phyloP scores from a whole-genome alignment of 805 yeast species.

The Metschnikowia rubicola region DNA sequence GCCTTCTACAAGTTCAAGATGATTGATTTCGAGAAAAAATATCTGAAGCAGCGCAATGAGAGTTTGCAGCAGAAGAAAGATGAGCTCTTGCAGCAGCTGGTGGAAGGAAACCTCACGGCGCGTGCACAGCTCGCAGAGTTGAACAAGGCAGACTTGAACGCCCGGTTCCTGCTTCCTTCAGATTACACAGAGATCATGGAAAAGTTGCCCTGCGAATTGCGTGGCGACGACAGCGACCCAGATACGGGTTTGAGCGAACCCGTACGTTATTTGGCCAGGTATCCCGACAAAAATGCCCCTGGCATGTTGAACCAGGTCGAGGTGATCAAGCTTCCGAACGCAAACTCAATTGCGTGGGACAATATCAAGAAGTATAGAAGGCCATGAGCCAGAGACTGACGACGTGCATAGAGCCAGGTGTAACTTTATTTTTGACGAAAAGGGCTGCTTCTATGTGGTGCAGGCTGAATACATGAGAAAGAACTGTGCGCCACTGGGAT shows the following conservation, averaged over 20 bases:
- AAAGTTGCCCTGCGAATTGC: constrained; percentile 32
- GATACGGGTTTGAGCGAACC: constrained; percentile 29
- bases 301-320: constrained; percentile 36
- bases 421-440: no score
- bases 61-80: constrained; percentile 13
- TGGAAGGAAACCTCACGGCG: background rate
- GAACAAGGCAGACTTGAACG: constrained; percentile 14
- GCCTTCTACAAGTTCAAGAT: constrained; percentile 37
- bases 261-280: constrained; percentile 29
- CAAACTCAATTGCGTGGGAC: constrained; percentile 43
- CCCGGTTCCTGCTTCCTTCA: constrained; percentile 34
- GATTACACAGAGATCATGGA: constrained; percentile 31
- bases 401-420: no score
- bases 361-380: constrained; percentile 32
- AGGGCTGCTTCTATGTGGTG: no score
- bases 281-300: constrained; percentile 30
- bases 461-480: no score
- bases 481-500: no score
- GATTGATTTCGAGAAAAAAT: constrained; percentile 38
- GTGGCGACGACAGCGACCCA: constrained; percentile 20
- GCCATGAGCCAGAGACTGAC: no score
- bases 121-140: constrained; percentile 12
- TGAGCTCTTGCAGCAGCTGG: constrained; percentile 8
- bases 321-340: constrained; percentile 40
- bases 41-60: constrained; percentile 17